Evolutionary conservation across 176 grass and related monocot species (phyloP).

Genomic region (Luzula sylvatica): DNA sequence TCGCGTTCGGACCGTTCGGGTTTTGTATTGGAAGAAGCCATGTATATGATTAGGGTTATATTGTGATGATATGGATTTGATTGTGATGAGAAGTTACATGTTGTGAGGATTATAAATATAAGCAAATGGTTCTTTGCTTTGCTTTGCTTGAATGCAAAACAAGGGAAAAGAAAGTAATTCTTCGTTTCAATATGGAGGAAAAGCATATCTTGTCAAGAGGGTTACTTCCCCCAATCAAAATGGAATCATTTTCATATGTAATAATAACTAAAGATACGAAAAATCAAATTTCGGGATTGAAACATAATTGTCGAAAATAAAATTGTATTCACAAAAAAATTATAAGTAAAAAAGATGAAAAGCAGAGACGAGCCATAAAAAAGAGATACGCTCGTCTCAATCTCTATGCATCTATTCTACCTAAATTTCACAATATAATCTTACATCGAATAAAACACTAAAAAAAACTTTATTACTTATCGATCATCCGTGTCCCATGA

Average conservation of each 20-base stretch:
- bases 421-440: slow-evolving; percentile 2
- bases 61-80: not conserved
- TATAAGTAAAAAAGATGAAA: not conserved
- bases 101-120: slow-evolving; percentile 8
- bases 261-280: not conserved
- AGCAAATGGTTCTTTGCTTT: slow-evolving; percentile 15
- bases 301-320: not conserved
- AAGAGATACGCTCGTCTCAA: slow-evolving; percentile 15
- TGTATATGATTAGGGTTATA: not conserved
- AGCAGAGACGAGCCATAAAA: slow-evolving; percentile 18
- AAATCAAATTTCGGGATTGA: not conserved
- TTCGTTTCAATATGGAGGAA: slow-evolving; percentile 14
- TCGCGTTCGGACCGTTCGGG: slow-evolving; percentile 21
- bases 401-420: slow-evolving; percentile 2
- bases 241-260: not conserved
- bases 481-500: not conserved
- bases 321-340: too few species aligned
- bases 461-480: not conserved
- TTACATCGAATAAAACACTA: not conserved
- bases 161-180: slow-evolving; percentile 25
- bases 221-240: not conserved
- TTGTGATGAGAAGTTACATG: not conserved
- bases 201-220: slow-evolving; percentile 21
- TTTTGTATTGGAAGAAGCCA: slow-evolving; percentile 23
- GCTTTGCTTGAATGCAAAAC: slow-evolving; percentile 13